phyloP scores from a whole-genome alignment of 441 rosid species.

The Gossypium gossypioides region DNA sequence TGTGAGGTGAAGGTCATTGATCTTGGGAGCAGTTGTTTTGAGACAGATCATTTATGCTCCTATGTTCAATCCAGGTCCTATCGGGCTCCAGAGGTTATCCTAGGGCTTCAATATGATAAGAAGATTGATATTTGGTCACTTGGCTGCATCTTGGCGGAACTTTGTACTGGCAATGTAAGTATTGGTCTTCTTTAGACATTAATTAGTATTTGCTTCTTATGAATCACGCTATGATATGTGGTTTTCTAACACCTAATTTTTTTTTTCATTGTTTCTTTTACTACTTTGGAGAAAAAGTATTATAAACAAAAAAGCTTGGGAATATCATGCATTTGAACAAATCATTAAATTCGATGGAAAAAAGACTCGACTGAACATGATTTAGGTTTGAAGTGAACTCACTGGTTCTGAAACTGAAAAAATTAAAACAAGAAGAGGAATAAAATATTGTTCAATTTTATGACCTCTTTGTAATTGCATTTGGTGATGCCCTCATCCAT shows the following conservation, averaged over 20 bases:
- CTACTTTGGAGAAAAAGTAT: neutral
- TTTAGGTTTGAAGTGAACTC: neutral
- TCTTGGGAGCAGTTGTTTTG: slow-evolving; percentile 98
- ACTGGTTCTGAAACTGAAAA: neutral
- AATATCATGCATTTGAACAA: neutral
- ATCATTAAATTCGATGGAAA: neutral
- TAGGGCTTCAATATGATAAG: slow-evolving; percentile 86
- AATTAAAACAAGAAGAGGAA: neutral
- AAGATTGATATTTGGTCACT: slow-evolving; percentile 94
- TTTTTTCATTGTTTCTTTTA: neutral
- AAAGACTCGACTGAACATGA: neutral
- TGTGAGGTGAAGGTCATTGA: slow-evolving; percentile 95
- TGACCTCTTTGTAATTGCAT: neutral
- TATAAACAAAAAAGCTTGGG: neutral
- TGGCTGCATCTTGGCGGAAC: slow-evolving; percentile 95
- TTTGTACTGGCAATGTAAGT: slow-evolving; percentile 95
- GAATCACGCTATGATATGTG: neutral
- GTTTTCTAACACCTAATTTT: neutral
- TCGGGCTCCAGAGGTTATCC: slow-evolving; percentile 92
- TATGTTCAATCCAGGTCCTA: slow-evolving; percentile 95
- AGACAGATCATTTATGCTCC: slow-evolving; percentile 92
- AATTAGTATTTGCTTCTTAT: neutral
- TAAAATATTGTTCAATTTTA: neutral
- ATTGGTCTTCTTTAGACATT: slow-evolving; percentile 1
- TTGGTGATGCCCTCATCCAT: neutral